Evolutionary conservation across 2,329 filamentous ascomycete genomes (phyloP).

Genomic region (Rosellinia necatrix): DNA sequence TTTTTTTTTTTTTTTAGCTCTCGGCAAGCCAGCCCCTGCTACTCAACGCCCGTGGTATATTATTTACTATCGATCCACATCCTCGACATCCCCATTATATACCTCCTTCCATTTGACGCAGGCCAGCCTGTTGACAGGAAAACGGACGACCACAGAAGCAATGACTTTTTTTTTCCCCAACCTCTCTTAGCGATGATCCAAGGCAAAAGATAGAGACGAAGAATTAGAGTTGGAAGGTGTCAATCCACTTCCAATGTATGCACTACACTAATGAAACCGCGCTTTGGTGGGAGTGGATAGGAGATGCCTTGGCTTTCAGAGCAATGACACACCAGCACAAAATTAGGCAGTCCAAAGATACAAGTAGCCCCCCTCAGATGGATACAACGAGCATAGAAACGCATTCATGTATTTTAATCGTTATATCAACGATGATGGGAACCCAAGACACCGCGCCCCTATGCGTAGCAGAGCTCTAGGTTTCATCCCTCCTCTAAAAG

Average conservation of each 20-base stretch:
- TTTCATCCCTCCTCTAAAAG: constrained; percentile 11
- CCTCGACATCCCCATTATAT: constrained; percentile 29
- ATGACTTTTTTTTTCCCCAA: neutral
- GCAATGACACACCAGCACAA: constrained; percentile 2
- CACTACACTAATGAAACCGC: constrained; percentile 31
- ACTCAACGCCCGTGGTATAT: constrained; percentile 18
- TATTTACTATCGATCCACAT: constrained; percentile 11
- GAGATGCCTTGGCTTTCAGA: constrained; percentile 19
- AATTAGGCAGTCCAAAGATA: constrained; percentile 5
- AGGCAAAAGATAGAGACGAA: neutral
- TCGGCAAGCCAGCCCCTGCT: constrained; percentile 22
- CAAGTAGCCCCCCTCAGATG: constrained; percentile 4
- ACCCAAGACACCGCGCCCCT: neutral
- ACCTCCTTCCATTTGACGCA: constrained; percentile 16
- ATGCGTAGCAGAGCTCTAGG: constrained; percentile 3
- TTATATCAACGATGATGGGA: constrained; percentile 5
- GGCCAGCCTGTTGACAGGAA: constrained; percentile 1
- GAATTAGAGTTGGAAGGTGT: constrained; percentile 19
- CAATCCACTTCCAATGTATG: constrained; percentile 30
- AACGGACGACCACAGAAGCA: constrained; percentile 2
- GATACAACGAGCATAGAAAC: constrained; percentile 20
- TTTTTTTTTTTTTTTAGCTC: constrained; percentile 26
- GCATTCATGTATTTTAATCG: constrained; percentile 25
- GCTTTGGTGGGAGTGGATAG: constrained; percentile 21
- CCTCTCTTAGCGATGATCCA: neutral